phyloP scores from a whole-genome alignment of 257 asterid species.

The Lithospermum erythrorhizon region DNA sequence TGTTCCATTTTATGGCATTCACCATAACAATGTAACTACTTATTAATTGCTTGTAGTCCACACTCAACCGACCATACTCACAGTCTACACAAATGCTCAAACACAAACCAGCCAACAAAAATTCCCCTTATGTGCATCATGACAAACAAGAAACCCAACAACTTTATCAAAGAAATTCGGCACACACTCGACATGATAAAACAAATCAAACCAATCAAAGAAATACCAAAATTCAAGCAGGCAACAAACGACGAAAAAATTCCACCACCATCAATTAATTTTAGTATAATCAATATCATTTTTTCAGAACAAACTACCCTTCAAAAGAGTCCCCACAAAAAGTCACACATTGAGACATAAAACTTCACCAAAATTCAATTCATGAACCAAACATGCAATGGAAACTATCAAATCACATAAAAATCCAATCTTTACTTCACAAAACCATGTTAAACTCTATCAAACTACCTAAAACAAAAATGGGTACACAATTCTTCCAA shows the following conservation, averaged over 20 bases:
- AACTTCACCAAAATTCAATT: neutral
- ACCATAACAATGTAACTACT: neutral
- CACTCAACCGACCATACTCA: neutral
- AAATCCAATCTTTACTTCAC: too few relatives aligned
- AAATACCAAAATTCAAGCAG: too few relatives aligned
- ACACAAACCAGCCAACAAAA: neutral
- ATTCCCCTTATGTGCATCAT: neutral
- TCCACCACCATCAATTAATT: neutral
- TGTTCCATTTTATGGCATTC: neutral
- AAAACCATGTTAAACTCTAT: neutral
- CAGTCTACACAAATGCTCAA: neutral
- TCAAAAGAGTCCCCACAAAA: neutral
- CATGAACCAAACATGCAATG: neutral
- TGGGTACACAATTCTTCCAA: neutral
- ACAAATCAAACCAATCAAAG: too few relatives aligned
- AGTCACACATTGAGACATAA: neutral
- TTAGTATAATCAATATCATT: too few relatives aligned
- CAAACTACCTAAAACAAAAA: neutral
- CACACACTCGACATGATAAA: too few relatives aligned
- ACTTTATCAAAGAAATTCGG: too few relatives aligned
- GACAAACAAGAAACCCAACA: neutral
- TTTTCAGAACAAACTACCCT: neutral
- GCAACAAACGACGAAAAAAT: too few relatives aligned
- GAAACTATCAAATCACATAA: too few relatives aligned
- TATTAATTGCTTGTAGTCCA: neutral